Percentiles rank a stretch among this genome's conserved stretches.
phyloP scores from a whole-genome alignment of 345 rosid genomes.

The Euphorbia lathyris region DNA sequence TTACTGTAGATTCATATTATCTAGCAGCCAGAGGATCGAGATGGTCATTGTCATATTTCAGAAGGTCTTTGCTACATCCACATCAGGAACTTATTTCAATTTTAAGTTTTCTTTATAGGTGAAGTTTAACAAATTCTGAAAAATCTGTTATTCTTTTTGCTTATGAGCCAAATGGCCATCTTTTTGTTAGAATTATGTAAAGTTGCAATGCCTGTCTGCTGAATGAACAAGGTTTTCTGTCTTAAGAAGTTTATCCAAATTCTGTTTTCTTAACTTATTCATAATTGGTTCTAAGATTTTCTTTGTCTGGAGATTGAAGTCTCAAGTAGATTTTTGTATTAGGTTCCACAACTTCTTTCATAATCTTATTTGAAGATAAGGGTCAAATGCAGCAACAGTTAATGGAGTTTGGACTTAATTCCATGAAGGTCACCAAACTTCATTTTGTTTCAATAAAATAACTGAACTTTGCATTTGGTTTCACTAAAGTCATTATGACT shows the following conservation, averaged over 20 bases:
- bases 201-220: neutral
- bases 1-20: neutral
- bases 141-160: neutral
- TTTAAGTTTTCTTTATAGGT: neutral
- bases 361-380: neutral
- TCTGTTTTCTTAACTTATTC: no score
- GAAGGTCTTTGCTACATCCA: neutral
- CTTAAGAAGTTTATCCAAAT: no score
- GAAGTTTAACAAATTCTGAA: neutral
- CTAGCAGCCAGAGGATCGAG: neutral
- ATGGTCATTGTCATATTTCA: neutral
- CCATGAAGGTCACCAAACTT: no score
- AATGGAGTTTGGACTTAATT: no score
- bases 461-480: no score
- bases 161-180: neutral
- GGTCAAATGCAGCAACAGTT: no score
- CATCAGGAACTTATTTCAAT: neutral
- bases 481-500: no score
- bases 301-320: neutral
- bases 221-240: neutral
- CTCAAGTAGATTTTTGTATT: neutral
- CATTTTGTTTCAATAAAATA: no score
- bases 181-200: neutral
- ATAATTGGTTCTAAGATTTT: no score
- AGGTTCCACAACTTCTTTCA: neutral